Evolutionary conservation across 1,284 basidiomycete genomes (phyloP).

Genomic region (Baeospora myosura): DNA sequence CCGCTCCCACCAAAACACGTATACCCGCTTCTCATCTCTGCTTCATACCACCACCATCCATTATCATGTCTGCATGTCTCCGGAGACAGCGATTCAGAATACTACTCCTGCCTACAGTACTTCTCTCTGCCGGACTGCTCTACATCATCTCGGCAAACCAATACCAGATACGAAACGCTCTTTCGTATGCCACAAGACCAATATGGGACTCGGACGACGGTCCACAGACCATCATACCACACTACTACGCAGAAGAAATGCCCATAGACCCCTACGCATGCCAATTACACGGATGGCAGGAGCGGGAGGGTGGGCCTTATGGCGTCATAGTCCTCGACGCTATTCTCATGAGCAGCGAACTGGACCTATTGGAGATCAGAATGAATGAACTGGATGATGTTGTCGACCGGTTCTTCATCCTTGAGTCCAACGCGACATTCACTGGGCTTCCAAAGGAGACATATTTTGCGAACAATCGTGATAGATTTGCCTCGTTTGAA

Average conservation of each 20-base stretch:
- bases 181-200: conserved; percentile 56
- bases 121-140: conserved; percentile 21
- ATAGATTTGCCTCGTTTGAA: conserved; percentile 44
- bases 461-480: conserved; percentile 40
- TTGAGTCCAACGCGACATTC: conserved; percentile 60
- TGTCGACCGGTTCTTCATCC: conserved; percentile 60
- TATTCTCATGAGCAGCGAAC: conserved; percentile 55
- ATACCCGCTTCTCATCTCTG: too few relatives aligned
- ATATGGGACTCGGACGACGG: conserved; percentile 55
- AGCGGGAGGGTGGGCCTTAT: conserved; percentile 19
- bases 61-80: conserved; percentile 20
- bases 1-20: too few relatives aligned
- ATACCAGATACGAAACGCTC: conserved; percentile 39
- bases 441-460: conserved; percentile 53
- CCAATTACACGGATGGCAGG: conserved; percentile 47
- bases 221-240: conserved; percentile 39
- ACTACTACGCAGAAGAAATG: conserved; percentile 52
- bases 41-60: background rate
- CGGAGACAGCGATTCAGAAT: conserved; percentile 18
- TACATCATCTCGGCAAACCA: conserved; percentile 31
- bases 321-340: conserved; percentile 43
- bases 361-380: conserved; percentile 65
- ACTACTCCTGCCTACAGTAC: conserved; percentile 22
- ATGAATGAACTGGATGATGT: conserved; percentile 56
- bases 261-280: conserved; percentile 39